A percentile compares a stretch with the other conserved stretches of the same genome.
These are phyloP conservation scores for Cryphonectria radicalis DNA, from an alignment of 2,329 filamentous ascomycete genomes.

Conservation along the genomic window DNA sequence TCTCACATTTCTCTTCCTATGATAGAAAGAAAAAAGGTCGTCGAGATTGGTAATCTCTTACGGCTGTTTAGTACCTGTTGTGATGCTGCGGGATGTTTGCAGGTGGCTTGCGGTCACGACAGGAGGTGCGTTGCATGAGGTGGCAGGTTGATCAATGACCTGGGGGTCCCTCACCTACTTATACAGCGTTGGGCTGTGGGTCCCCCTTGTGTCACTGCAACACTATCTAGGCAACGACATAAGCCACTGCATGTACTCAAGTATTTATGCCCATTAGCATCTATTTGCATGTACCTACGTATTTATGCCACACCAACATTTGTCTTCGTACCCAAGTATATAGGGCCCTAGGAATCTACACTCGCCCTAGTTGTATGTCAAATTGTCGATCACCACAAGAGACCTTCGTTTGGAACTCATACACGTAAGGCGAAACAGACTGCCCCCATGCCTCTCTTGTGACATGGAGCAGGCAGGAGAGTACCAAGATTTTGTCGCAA, in stretches of 20 bases:
- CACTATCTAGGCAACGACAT: not conserved
- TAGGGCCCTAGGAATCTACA: not conserved
- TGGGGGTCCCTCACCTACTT: not conserved
- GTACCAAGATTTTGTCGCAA: not conserved
- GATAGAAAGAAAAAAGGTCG: not conserved
- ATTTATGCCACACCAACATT: not conserved
- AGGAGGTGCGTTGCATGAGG: not conserved
- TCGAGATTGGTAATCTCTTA: not conserved
- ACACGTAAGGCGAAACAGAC: not conserved
- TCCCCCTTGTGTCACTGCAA: not conserved
- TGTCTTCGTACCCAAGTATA: not conserved
- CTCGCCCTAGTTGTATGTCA: not conserved
- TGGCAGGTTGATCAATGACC: not conserved
- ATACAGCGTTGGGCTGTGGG: not conserved
- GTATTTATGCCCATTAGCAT: not conserved
- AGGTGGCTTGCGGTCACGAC: not conserved
- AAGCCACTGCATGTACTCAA: constrained; percentile 1
- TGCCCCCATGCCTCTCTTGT: not conserved
- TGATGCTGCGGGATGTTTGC: not conserved
- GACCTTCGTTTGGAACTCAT: not conserved
- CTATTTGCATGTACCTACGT: not conserved
- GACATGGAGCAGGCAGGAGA: not conserved
- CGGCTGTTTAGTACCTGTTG: not conserved
- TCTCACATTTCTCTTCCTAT: not conserved
- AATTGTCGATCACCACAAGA: not conserved